Conservation (phyloP, 345 rosid species). For the Dipteronia sinensis region DNA sequence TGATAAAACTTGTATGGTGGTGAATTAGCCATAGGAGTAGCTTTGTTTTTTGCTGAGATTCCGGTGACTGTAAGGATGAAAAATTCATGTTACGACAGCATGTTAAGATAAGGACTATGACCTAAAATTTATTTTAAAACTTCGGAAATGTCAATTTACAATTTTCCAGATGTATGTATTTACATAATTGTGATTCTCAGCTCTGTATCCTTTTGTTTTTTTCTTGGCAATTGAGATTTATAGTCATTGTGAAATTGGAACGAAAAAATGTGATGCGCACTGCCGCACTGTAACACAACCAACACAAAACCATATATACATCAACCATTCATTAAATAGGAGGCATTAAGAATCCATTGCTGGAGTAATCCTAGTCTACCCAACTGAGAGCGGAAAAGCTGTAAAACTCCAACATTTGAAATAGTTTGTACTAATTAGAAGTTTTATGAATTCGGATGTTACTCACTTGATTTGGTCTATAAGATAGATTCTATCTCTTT, state of each 20-base stretch:
- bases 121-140: no score
- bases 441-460: no score
- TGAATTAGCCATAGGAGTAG: neutral
- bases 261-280: neutral
- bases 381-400: neutral
- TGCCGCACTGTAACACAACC: neutral
- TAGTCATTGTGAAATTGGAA: neutral
- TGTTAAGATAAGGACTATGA: no score
- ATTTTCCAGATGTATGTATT: neutral
- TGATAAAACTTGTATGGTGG: neutral
- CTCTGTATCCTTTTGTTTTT: neutral
- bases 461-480: neutral
- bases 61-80: conserved; percentile 1
- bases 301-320: neutral
- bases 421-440: neutral
- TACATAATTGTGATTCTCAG: neutral
- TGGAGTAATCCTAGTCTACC: neutral
- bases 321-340: neutral
- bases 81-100: neutral
- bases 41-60: neutral
- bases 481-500: neutral
- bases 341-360: neutral
- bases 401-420: neutral
- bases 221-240: neutral
- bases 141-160: neutral